A percentile compares a stretch with the other conserved stretches of the same genome.
These are phyloP conservation scores for Vitellaria paradoxa DNA, from an alignment of 179 eudicot species.

Conservation along the genomic window DNA sequence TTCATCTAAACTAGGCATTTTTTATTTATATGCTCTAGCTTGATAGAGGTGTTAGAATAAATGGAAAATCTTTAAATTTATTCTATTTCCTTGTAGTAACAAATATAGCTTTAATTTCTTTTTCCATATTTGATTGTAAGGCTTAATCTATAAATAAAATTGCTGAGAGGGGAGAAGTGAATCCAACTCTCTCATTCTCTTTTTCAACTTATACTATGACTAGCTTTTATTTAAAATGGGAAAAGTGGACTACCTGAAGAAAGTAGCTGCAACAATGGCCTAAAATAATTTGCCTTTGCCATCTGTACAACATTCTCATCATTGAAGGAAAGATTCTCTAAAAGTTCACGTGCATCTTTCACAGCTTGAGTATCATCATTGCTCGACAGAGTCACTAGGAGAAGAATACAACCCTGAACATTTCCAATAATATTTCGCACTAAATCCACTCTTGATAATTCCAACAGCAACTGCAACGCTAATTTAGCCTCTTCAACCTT, in stretches of 20 bases:
- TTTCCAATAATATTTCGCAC: conserved; percentile 11
- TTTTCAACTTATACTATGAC: too few relatives aligned
- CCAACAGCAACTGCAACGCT: conserved; percentile 16
- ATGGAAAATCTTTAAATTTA: too few relatives aligned
- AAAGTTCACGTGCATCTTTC: conserved; percentile 13
- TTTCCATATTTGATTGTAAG: too few relatives aligned
- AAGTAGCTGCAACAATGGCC: conserved; percentile 14
- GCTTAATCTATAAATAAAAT: too few relatives aligned
- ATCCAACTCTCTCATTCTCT: too few relatives aligned
- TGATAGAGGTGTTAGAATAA: too few relatives aligned
- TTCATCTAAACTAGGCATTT: too few relatives aligned
- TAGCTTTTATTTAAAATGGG: not conserved
- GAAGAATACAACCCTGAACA: conserved; percentile 18
- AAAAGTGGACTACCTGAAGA: conserved; percentile 14
- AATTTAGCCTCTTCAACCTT: conserved; percentile 7
- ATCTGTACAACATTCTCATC: conserved; percentile 17
- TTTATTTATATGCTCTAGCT: too few relatives aligned
- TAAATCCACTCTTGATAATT: conserved; percentile 9
- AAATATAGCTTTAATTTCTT: too few relatives aligned
- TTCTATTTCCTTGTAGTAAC: too few relatives aligned
- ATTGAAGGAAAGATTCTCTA: conserved; percentile 14
- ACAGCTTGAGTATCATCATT: conserved; percentile 17
- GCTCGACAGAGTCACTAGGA: conserved; percentile 12
- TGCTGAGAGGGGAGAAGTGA: too few relatives aligned
- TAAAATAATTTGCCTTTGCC: conserved; percentile 20